phyloP scores from a whole-genome alignment of 768 basidiomycete genomes.

The Mycena metata region DNA sequence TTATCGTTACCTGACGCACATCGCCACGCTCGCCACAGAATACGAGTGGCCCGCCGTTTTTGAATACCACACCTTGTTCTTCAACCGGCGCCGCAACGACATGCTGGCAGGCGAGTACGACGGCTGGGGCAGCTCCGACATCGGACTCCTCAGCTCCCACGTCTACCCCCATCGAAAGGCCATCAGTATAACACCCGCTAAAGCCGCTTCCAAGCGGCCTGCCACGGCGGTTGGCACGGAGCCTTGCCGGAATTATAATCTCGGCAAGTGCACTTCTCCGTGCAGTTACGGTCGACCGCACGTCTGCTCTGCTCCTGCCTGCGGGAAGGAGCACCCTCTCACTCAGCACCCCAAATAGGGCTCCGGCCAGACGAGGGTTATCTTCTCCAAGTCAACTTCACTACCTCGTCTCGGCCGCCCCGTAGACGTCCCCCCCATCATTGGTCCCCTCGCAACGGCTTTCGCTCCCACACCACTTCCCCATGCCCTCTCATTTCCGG shows the following conservation, averaged over 20 bases:
- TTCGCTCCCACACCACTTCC: too few relatives aligned
- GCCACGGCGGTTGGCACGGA: background rate
- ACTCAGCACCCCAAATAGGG: too few relatives aligned
- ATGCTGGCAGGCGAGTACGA: constrained; percentile 11
- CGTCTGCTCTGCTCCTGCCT: too few relatives aligned
- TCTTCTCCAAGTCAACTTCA: too few relatives aligned
- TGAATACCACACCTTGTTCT: constrained; percentile 14
- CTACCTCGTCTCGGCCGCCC: too few relatives aligned
- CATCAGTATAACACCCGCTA: background rate
- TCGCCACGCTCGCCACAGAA: constrained; percentile 21
- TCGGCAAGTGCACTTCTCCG: too few relatives aligned
- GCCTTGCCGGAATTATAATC: constrained; percentile 6
- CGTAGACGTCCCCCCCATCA: too few relatives aligned
- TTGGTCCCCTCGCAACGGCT: too few relatives aligned
- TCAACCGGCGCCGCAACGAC: constrained; percentile 19
- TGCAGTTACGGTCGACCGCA: too few relatives aligned
- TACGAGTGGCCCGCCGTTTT: constrained; percentile 26
- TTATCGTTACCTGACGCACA: constrained; percentile 22
- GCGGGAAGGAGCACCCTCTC: too few relatives aligned
- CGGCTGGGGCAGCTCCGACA: constrained; percentile 14
- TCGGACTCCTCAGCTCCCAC: constrained; percentile 7
- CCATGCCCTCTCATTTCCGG: too few relatives aligned
- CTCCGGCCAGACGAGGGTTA: too few relatives aligned
- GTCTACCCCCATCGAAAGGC: constrained; percentile 6
- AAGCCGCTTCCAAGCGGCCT: background rate